A percentile compares a stretch with the other conserved stretches of the same genome.
phyloP scores from a whole-genome alignment of 345 rosid species.

The Ceriops tagal region DNA sequence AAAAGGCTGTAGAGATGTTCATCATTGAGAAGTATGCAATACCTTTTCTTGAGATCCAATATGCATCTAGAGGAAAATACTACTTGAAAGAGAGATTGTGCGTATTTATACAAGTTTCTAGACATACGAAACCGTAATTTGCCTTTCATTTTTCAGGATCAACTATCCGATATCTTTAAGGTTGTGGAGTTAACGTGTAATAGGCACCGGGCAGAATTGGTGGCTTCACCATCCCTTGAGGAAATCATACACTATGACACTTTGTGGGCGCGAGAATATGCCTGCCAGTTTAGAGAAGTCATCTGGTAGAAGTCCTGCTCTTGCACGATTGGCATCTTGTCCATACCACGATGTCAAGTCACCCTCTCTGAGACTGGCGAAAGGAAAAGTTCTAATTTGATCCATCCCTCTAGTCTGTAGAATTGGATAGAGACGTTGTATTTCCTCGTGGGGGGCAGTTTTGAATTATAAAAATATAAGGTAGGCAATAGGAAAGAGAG shows the following conservation, averaged over 20 bases:
- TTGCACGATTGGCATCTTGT: conserved; percentile 25
- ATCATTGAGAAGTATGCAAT: conserved; percentile 64
- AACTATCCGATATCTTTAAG: conserved; percentile 82
- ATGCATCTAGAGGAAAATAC: not conserved
- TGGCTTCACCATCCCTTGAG: conserved; percentile 65
- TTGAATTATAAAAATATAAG: not conserved
- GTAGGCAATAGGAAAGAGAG: too few relatives aligned
- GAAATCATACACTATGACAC: conserved; percentile 87
- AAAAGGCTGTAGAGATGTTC: conserved; percentile 80
- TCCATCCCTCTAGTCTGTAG: not conserved
- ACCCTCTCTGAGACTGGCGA: too few relatives aligned
- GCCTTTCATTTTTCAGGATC: conserved; percentile 48
- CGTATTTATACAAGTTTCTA: not conserved
- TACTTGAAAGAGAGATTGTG: not conserved
- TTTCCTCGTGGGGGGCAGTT: conserved; percentile 1
- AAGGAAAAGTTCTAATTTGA: too few relatives aligned
- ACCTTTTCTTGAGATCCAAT: conserved; percentile 6
- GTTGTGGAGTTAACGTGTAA: conserved; percentile 82
- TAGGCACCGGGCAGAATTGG: conserved; percentile 68
- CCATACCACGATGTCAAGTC: not conserved
- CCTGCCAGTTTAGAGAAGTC: conserved; percentile 50
- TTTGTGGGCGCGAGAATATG: conserved; percentile 83
- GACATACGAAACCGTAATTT: not conserved
- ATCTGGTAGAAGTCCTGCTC: conserved; percentile 47
- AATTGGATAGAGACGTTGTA: not conserved